Evolutionary conservation across 2,329 filamentous ascomycete genomes (phyloP).

Genomic region (Colletotrichum caudatum): DNA sequence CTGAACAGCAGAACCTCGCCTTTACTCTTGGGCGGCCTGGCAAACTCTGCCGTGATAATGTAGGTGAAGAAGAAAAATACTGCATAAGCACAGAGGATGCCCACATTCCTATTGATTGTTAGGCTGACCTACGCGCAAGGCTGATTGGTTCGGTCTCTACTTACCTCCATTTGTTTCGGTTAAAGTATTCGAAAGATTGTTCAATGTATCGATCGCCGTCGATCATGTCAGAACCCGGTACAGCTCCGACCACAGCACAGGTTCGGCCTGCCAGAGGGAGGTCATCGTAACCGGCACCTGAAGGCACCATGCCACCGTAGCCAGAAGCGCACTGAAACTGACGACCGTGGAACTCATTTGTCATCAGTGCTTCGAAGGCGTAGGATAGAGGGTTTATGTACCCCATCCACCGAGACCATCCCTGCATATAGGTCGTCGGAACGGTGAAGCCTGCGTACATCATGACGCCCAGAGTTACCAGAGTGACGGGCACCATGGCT

Average conservation of each 20-base stretch:
- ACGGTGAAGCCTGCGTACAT: conserved; percentile 79
- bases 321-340: conserved; percentile 63
- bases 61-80: conserved; percentile 71
- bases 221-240: conserved; percentile 56
- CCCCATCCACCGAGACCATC: conserved; percentile 86
- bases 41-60: conserved; percentile 73
- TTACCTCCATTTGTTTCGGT: conserved; percentile 59
- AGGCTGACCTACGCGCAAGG: not conserved
- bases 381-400: conserved; percentile 85
- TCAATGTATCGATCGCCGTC: conserved; percentile 59
- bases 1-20: conserved; percentile 78
- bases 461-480: conserved; percentile 74
- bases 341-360: conserved; percentile 82
- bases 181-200: conserved; percentile 57
- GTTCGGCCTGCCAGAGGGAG: conserved; percentile 55
- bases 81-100: conserved; percentile 74
- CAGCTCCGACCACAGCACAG: conserved; percentile 60
- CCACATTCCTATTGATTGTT: conserved; percentile 66
- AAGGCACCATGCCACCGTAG: conserved; percentile 58
- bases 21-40: conserved; percentile 76
- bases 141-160: conserved; percentile 1
- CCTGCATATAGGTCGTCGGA: conserved; percentile 76
- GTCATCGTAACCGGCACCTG: conserved; percentile 51
- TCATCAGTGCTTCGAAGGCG: conserved; percentile 82
- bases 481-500: conserved; percentile 63